Evolutionary conservation across 2,329 filamentous ascomycete species (phyloP).

Genomic region (Monilinia vaccinii-corymbosi): DNA sequence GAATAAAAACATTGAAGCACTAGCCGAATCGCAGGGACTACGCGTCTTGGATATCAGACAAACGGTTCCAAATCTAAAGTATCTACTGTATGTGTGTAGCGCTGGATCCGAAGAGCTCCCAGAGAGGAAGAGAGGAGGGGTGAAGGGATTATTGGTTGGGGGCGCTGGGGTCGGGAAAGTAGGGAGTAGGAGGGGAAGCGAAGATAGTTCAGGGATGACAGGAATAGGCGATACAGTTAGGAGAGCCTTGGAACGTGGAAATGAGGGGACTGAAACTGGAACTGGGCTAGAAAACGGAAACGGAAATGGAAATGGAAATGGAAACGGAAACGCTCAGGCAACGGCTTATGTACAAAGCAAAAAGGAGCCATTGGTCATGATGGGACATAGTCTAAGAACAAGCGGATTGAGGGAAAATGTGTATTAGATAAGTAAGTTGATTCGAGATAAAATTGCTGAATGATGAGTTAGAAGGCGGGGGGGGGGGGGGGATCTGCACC

Average conservation of each 20-base stretch:
- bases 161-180: conserved; percentile 30
- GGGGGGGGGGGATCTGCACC: too few relatives aligned
- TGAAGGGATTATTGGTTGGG: conserved; percentile 48
- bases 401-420: conserved; percentile 29
- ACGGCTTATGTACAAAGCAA: neutral
- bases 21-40: conserved; percentile 58
- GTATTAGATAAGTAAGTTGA: neutral
- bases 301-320: conserved; percentile 12
- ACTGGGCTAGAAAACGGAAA: conserved; percentile 3
- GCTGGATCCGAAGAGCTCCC: conserved; percentile 61
- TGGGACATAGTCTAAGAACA: conserved; percentile 26
- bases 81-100: conserved; percentile 80
- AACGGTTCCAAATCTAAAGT: conserved; percentile 88
- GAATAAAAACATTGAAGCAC: conserved; percentile 82
- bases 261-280: conserved; percentile 6
- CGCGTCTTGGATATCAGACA: conserved; percentile 84
- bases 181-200: conserved; percentile 25
- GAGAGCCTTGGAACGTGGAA: conserved; percentile 22
- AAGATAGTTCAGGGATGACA: conserved; percentile 20
- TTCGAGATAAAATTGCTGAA: neutral
- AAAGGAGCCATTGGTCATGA: conserved; percentile 16
- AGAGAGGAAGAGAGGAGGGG: conserved; percentile 51
- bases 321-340: conserved; percentile 5
- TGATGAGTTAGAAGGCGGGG: neutral
- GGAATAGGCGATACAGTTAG: conserved; percentile 21